Evolutionary conservation across 257 asterid genomes (phyloP).

Genomic region (Rhazya stricta): DNA sequence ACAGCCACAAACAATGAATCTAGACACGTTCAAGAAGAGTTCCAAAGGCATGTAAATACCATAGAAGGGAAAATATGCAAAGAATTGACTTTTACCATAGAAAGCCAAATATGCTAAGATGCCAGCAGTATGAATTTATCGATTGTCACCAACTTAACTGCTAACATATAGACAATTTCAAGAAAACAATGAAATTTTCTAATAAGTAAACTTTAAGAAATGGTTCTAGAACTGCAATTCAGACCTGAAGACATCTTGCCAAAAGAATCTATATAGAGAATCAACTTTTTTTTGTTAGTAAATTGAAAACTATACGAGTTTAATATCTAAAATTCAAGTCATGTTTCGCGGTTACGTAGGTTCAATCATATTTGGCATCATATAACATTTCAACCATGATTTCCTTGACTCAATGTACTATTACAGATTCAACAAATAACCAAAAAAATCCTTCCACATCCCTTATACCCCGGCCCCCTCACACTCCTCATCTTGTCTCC

Average conservation of each 20-base stretch:
- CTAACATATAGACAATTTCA: background rate
- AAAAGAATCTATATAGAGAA: background rate
- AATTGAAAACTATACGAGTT: background rate
- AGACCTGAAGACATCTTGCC: background rate
- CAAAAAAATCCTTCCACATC: background rate
- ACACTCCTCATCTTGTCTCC: background rate
- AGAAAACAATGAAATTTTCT: background rate
- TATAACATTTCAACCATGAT: background rate
- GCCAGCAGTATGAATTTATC: background rate
- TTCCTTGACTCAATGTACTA: background rate
- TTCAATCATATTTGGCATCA: background rate
- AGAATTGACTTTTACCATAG: background rate
- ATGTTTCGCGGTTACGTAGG: background rate
- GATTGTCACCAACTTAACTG: background rate
- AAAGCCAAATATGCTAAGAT: background rate
- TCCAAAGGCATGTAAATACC: background rate
- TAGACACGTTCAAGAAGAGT: background rate
- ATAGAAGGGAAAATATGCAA: background rate
- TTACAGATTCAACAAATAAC: background rate
- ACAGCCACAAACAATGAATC: background rate
- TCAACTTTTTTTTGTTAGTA: background rate
- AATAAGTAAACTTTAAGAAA: background rate
- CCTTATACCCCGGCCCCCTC: background rate
- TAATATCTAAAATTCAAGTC: background rate
- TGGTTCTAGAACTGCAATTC: background rate